Percentiles rank a stretch among this genome's conserved stretches.
These are phyloP conservation scores for Zymoseptoria pseudotritici DNA, from an alignment of 2,329 filamentous ascomycete species.

Conservation along the genomic window DNA sequence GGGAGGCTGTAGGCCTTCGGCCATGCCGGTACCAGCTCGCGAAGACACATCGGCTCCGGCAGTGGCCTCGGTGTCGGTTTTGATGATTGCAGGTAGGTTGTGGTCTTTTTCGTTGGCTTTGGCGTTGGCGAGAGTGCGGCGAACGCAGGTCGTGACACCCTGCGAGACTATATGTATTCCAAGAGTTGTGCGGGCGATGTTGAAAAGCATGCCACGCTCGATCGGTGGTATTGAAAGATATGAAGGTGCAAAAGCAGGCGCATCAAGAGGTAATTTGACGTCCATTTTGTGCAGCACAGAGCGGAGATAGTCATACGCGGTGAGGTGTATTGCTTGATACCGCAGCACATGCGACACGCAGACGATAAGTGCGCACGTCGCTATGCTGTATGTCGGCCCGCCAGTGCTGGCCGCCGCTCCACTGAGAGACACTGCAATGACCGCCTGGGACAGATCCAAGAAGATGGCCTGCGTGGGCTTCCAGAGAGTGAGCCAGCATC, in stretches of 20 bases:
- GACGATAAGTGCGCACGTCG: slow-evolving; percentile 65
- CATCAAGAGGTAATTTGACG: slow-evolving; percentile 25
- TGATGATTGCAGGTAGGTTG: slow-evolving; percentile 22
- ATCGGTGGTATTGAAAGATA: slow-evolving; percentile 23
- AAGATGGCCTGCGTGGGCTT: slow-evolving; percentile 79
- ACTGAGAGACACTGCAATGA: slow-evolving; percentile 84
- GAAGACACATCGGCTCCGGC: slow-evolving; percentile 18
- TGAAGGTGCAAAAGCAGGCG: slow-evolving; percentile 24
- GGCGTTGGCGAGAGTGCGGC: slow-evolving; percentile 29
- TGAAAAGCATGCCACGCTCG: slow-evolving; percentile 27
- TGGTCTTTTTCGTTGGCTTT: slow-evolving; percentile 30
- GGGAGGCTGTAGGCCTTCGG: slow-evolving; percentile 20
- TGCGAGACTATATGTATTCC: slow-evolving; percentile 33
- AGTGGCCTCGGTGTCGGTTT: slow-evolving; percentile 25
- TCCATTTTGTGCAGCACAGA: slow-evolving; percentile 31
- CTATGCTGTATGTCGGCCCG: slow-evolving; percentile 62
- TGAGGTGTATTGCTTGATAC: slow-evolving; percentile 44
- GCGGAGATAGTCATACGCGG: slow-evolving; percentile 31
- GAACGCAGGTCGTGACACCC: slow-evolving; percentile 30
- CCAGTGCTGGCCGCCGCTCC: slow-evolving; percentile 66
- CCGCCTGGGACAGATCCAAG: slow-evolving; percentile 82
- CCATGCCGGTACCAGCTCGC: slow-evolving; percentile 12
- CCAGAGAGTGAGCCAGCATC: slow-evolving; percentile 78
- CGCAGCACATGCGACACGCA: slow-evolving; percentile 43
- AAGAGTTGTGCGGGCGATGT: slow-evolving; percentile 27